phyloP scores from a whole-genome alignment of 148 eudicot genomes.

The Amaranthus hypochondriacus region DNA sequence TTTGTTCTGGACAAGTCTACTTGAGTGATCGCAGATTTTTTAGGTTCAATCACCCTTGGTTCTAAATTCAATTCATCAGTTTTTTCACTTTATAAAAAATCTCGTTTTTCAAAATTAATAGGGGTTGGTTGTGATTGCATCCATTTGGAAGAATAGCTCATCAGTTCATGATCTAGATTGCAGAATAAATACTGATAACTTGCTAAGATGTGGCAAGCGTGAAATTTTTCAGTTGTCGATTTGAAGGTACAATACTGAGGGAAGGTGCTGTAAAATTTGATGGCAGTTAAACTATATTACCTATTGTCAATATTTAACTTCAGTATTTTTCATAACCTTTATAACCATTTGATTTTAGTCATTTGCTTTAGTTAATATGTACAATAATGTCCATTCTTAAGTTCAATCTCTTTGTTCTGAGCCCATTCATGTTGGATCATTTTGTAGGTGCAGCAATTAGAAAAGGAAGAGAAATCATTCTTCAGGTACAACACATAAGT shows the following conservation, averaged over 20 bases:
- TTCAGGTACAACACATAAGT: constrained; percentile 53
- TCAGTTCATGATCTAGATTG: not conserved
- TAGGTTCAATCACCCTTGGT: not conserved
- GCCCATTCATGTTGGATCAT: constrained; percentile 4
- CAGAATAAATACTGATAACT: not conserved
- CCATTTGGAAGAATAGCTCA: not conserved
- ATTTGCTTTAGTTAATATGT: not conserved
- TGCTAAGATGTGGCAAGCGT: not conserved
- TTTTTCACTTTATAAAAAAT: not conserved
- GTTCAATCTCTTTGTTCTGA: constrained; percentile 8
- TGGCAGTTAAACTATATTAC: not conserved
- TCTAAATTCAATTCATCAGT: not conserved
- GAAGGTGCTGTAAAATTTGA: not conserved
- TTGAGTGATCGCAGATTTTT: not conserved
- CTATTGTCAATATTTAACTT: not conserved
- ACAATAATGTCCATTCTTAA: not conserved
- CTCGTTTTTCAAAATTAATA: not conserved
- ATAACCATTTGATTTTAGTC: not conserved
- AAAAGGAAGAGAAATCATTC: constrained; percentile 66
- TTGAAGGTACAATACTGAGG: not conserved
- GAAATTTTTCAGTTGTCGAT: not conserved
- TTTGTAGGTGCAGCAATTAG: constrained; percentile 54
- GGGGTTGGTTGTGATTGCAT: not conserved
- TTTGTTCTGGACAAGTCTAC: not conserved
- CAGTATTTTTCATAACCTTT: not conserved